Evolutionary conservation across 1,284 basidiomycete genomes (phyloP).

Genomic region (Cryptococcus deneoformans): DNA sequence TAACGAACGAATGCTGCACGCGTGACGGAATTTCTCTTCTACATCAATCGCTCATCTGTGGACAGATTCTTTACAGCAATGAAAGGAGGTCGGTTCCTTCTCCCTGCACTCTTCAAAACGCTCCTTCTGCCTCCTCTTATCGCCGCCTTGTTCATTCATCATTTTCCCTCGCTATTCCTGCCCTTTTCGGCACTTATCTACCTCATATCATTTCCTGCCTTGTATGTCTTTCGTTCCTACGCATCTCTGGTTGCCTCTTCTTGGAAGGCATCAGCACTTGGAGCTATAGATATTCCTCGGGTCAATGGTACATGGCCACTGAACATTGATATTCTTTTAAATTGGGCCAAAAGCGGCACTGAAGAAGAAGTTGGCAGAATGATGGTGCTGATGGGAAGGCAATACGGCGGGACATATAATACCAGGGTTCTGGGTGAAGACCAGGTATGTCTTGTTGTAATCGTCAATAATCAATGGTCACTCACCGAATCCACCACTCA

Average conservation of each 20-base stretch:
- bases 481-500: no score
- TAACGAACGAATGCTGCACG: no score
- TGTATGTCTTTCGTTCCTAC: conserved; percentile 10
- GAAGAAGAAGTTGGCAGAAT: conserved; percentile 40
- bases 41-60: no score
- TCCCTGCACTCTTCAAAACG: conserved; percentile 23
- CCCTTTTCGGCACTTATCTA: not conserved
- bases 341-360: conserved; percentile 31
- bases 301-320: conserved; percentile 31
- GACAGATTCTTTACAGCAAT: conserved; percentile 2
- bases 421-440: conserved; percentile 41
- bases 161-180: not conserved
- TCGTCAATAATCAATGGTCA: not conserved
- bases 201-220: not conserved
- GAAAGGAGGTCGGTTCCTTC: conserved; percentile 19
- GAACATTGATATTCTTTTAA: conserved; percentile 36
- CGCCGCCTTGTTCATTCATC: not conserved
- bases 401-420: conserved; percentile 36
- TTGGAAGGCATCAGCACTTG: conserved; percentile 7
- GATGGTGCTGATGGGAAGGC: conserved; percentile 26
- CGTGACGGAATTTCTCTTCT: no score
- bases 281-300: conserved; percentile 23
- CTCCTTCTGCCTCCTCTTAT: conserved; percentile 18
- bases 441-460: conserved; percentile 20
- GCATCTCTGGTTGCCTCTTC: not conserved